Base-by-base conservation (phyloP, 192 early-diverging fungal species). In the Lobosporangium transversale region DNA sequence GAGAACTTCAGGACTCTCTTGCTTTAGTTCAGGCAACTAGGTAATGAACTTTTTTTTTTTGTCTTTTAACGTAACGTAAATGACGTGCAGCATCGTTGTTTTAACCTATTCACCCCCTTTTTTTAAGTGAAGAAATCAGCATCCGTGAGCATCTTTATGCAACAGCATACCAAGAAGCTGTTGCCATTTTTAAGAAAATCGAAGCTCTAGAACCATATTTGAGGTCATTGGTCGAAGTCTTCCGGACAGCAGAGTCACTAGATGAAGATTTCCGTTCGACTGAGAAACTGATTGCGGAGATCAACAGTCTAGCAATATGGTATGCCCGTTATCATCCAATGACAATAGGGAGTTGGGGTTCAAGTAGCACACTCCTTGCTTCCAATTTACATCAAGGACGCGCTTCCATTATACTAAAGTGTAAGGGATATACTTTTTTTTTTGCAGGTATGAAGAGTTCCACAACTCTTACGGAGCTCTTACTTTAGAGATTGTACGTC, bases 401-500 rank as follows among this genome's bases (percentile, higher is more conserved):
- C n/a, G n/a, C n/a, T n/a, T n/a, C n/a, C n/a, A n/a, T n/a, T n/a
- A n/a, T n/a, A n/a, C n/a, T n/a, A n/a, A n/a, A n/a, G n/a, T n/a
- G n/a, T n/a, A n/a, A n/a, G n/a, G n/a, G n/a, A n/a, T n/a, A n/a
- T n/a, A n/a, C n/a, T n/a, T n/a, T n/a, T n/a, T n/a, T n/a, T n/a
- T n/a, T n/a, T n/a, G n/a, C 45, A 79, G 78, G 78, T 79, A 79
- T 35, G 78, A 79, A 42, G 68, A 79, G 33, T 79, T 79, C 47
- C 53, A 70, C 53, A 71, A 65, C 27, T 70, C 78, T 12, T 79
- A 79, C 24, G 78, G 56, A 5, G 68, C 68, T n/a, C 37, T 79
- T n/a, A 57, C 60, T 10, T 44, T 66, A 24, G 78, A 79, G 52
- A 71, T 79, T 53, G 50, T 71, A 24, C 54, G 78, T 2, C 44